phyloP scores from a whole-genome alignment of 352 stramenopile genomes.

The Phytophthora litchii region DNA sequence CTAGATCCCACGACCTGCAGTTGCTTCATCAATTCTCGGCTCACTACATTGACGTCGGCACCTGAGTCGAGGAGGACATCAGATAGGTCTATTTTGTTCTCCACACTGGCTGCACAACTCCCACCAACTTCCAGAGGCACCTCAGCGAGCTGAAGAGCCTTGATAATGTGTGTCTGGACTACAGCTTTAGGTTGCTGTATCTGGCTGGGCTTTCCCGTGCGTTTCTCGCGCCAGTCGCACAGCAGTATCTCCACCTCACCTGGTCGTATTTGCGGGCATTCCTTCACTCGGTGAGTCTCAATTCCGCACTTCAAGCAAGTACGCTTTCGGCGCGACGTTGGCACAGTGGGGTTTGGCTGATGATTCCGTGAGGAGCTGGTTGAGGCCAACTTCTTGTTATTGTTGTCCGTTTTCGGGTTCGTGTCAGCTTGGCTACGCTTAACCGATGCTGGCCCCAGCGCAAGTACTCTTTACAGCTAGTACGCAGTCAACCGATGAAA shows the following conservation, averaged over 20 bases:
- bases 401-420: neutral
- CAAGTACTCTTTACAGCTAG: conserved; percentile 12
- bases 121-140: neutral
- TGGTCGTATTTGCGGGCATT: neutral
- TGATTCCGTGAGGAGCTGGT: no score
- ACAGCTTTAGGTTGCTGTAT: no score
- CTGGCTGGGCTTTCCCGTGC: no score
- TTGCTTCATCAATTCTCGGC: neutral
- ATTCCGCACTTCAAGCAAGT: conserved; percentile 6
- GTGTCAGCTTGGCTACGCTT: neutral
- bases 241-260: conserved; percentile 3
- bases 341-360: no score
- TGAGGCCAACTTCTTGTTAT: no score
- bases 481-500: conserved; percentile 12
- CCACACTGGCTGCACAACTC: neutral
- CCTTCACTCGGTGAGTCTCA: conserved; percentile 3
- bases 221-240: conserved; percentile 12
- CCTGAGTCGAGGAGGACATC: neutral
- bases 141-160: neutral
- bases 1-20: neutral
- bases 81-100: neutral
- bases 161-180: neutral
- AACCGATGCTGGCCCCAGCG: neutral
- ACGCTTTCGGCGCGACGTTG: neutral
- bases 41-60: neutral